phyloP scores from a whole-genome alignment of 2,329 filamentous ascomycete genomes.

The Trichoderma endophyticum region DNA sequence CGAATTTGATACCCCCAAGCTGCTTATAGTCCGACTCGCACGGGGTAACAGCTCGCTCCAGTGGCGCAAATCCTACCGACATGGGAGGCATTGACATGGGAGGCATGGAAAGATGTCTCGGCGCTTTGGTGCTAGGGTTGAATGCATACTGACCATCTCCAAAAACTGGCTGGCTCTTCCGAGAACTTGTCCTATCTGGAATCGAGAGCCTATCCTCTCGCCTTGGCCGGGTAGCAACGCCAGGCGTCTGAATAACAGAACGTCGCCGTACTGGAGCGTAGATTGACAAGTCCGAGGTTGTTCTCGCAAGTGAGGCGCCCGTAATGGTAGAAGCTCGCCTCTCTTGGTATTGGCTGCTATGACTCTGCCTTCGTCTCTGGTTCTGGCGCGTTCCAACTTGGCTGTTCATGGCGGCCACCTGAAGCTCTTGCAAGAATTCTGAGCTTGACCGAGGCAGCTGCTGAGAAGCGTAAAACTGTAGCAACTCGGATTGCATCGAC shows the following conservation, averaged over 20 bases:
- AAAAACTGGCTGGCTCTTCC: conserved; percentile 36
- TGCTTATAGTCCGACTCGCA: conserved; percentile 57
- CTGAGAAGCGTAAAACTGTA: conserved; percentile 12
- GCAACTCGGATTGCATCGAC: conserved; percentile 8
- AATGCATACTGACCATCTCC: not conserved
- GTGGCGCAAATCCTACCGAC: conserved; percentile 18
- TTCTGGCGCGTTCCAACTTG: not conserved
- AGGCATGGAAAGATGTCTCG: conserved; percentile 37
- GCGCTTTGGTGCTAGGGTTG: not conserved
- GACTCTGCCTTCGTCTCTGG: not conserved
- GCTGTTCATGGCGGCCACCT: conserved; percentile 6
- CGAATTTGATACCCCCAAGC: conserved; percentile 60
- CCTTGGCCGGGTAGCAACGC: conserved; percentile 45
- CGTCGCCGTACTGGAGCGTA: conserved; percentile 48
- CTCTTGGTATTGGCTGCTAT: not conserved
- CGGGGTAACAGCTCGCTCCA: conserved; percentile 36
- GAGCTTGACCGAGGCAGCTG: conserved; percentile 7
- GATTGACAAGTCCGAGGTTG: conserved; percentile 44
- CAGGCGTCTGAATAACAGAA: conserved; percentile 48
- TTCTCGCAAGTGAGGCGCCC: conserved; percentile 22
- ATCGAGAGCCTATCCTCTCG: conserved; percentile 21
- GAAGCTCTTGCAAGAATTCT: conserved; percentile 15
- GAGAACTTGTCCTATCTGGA: conserved; percentile 33
- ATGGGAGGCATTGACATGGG: conserved; percentile 28
- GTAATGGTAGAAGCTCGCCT: conserved; percentile 1